Evolutionary conservation across 495 filamentous ascomycete species (phyloP).

Genomic region (Hypoxylon rickii): DNA sequence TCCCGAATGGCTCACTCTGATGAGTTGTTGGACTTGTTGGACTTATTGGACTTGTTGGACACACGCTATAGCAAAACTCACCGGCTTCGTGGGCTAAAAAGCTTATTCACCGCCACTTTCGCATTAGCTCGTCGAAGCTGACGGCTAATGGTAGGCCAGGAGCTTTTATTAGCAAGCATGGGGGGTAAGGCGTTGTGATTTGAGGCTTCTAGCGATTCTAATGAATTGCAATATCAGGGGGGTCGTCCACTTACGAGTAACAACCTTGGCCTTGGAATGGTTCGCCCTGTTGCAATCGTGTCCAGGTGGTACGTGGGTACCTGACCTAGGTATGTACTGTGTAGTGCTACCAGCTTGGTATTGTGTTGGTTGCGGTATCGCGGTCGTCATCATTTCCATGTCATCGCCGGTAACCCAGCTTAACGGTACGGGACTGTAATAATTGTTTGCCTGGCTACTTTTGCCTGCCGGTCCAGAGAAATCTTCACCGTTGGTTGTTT

Average conservation of each 20-base stretch:
- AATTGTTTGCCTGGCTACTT: constrained; percentile 10
- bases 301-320: too few relatives aligned
- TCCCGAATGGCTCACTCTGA: constrained; percentile 7
- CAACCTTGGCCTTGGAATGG: constrained; percentile 2
- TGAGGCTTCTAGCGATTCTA: constrained; percentile 3
- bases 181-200: constrained; percentile 17
- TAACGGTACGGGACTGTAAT: too few relatives aligned
- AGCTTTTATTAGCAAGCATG: constrained; percentile 15
- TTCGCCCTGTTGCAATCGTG: constrained; percentile 12
- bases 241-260: constrained; percentile 10
- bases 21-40: neutral
- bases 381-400: constrained; percentile 28
- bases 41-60: constrained; percentile 5
- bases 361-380: constrained; percentile 15
- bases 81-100: constrained; percentile 16
- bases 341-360: too few relatives aligned
- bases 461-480: constrained; percentile 19
- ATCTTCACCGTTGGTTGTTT: constrained; percentile 18
- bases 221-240: neutral
- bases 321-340: too few relatives aligned
- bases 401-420: constrained; percentile 8
- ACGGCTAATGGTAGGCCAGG: constrained; percentile 8
- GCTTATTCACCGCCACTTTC: constrained; percentile 37
- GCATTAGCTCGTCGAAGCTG: constrained; percentile 22
- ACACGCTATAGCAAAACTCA: constrained; percentile 17